phyloP scores from a whole-genome alignment of 208 protist species.

The Acanthamoeba castellanii region DNA sequence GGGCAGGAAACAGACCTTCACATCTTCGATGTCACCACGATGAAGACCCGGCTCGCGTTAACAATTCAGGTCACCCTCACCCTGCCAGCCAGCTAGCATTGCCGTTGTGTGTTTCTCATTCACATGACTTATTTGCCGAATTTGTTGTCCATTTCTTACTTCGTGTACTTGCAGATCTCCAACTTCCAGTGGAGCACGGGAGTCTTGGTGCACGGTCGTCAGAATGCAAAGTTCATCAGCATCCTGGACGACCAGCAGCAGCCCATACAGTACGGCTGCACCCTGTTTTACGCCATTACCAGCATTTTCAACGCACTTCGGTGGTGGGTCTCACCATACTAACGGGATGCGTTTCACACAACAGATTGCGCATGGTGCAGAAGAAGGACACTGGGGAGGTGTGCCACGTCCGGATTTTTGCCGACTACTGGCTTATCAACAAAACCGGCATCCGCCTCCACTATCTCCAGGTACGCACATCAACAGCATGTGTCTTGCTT shows the following conservation, averaged over 20 bases:
- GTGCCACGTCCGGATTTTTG: background rate
- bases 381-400: background rate
- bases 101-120: background rate
- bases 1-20: slow-evolving; percentile 1
- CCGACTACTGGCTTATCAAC: slow-evolving; percentile 70
- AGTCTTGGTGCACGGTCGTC: background rate
- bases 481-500: background rate
- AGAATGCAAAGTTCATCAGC: background rate
- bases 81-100: background rate
- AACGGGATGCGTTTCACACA: background rate
- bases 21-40: background rate
- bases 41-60: background rate
- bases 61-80: background rate
- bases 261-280: background rate
- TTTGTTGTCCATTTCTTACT: background rate
- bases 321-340: background rate
- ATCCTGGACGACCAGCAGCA: background rate
- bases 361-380: background rate
- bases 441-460: slow-evolving; percentile 30
- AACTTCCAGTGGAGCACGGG: slow-evolving; percentile 18
- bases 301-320: background rate
- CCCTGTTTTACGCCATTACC: background rate
- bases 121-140: background rate
- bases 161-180: background rate
- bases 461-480: background rate